Evolutionary conservation across 257 asterid genomes (phyloP), one percentile per base, ranked within the genome.

Genomic region (Nicotiana sylvestris): DNA sequence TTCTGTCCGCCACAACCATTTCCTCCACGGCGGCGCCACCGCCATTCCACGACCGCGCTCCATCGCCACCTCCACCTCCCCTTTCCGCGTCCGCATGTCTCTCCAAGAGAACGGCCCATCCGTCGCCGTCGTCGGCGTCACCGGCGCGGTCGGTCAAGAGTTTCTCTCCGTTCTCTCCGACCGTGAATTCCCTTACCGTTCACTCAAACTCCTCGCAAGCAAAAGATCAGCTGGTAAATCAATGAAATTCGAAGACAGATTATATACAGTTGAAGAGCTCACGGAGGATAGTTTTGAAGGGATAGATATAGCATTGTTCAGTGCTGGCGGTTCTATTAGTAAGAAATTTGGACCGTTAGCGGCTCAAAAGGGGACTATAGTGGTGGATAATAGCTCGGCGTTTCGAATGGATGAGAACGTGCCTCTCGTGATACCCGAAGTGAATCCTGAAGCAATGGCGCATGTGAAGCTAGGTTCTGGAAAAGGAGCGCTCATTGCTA

Each of bases 301-400:
- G 7, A 91, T 92, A 2, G 98, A 95, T 85, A 94, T 94, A 76
- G 99, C 97, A 9, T 91, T 94, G 33, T 94, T 95, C 80, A 92
- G 97, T 56, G 99, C 99, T 56, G 99, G 99, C 3, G 98, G 99
- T 60, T 91, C 98, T 16, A 92, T 94, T 15, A 95, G 99, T 84
- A 94, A 95, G 90, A 91, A 93, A 69, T 94, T 88, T 74, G 98
- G 95, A 76, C 98, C 97, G 0, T 65, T 94, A 7, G 99, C 99
- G 1, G 98, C 87, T 2, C 88, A 86, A 61, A 91, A 91, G 66
- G 99, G 98, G 53, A 49, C 91, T 33, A 72, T 96, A 86, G 99
- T 96, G 1, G 99, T 96, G 83, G 99, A 96, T 88, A 96, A 96
- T 84, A 96, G 99, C 91, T 96, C 98, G 2, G 99, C 99, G 3